Evolutionary conservation across 306 rosid genomes (phyloP), one percentile per base, ranked within the genome.

Genomic region (Medicago ruthenica): DNA sequence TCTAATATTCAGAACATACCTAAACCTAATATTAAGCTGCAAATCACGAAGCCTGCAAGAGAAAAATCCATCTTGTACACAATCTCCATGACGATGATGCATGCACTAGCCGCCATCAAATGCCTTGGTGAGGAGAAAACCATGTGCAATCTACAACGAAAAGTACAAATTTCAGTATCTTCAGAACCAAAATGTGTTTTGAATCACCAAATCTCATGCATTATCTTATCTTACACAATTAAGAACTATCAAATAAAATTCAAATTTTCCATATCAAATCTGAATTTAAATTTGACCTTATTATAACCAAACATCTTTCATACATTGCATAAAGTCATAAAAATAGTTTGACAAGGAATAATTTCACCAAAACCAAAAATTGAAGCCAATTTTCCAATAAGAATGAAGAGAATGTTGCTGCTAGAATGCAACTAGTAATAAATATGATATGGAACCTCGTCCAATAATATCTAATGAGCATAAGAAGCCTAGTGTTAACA

Each of bases 51-150:
- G 75, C 98, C 99, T 3, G 70, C 55, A 58, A 92, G 89, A 75
- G 99, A 92, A 82, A 92, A 92, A 83, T 96, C 96, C 98, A 90
- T 88, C 68, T 85, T 84, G 90, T 89, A 92, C 69, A 81, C 87
- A 41, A 83, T 76, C 90, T 96, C 99, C 94, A 92, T 85, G 53
- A 86, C 64, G 48, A 96, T 88, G 81, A 89, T 90, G 89, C 97
- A 88, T 68, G 91, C 97, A 75, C 92, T 90, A 79, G 98, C 97
- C n/a, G 66, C 97, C 88, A 88, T 82, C 76, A 96, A 84, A 89
- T 96, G 99, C 77, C 96, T 90, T 39, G 99, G 98, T 24, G 99
- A 92, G 73, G 98, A 92, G 83, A 96, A 92, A 81, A 96, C 98
- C 98, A 90, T 83, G 88, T 92, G 99, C 82, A 96, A 88, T 77